Conservation (phyloP, 805 yeast species). For the Starmerella geochares region DNA sequence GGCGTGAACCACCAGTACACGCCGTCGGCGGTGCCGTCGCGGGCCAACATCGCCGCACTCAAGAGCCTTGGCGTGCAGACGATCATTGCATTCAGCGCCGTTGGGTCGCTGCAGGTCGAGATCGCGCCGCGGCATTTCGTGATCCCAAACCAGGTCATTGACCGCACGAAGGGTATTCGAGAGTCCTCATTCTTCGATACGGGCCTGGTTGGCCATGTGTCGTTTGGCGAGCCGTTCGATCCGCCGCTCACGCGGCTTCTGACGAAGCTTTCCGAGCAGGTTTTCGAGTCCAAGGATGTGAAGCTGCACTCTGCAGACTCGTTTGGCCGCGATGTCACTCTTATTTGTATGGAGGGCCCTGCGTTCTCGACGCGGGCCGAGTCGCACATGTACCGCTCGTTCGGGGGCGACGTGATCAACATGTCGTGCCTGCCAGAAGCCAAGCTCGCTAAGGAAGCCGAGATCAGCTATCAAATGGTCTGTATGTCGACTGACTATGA, state of each 20-base stretch:
- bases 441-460: slow-evolving; percentile 94
- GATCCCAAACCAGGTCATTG: slow-evolving; percentile 91
- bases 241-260: slow-evolving; percentile 56
- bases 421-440: slow-evolving; percentile 98
- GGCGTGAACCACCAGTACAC: slow-evolving; percentile 81
- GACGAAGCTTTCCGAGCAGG: slow-evolving; percentile 34
- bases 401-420: slow-evolving; percentile 93
- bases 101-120: slow-evolving; percentile 83
- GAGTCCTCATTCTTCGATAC: slow-evolving; percentile 78
- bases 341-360: slow-evolving; percentile 98
- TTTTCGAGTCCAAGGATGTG: slow-evolving; percentile 35
- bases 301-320: slow-evolving; percentile 59
- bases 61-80: slow-evolving; percentile 79
- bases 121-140: slow-evolving; percentile 93
- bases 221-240: slow-evolving; percentile 96
- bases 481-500: slow-evolving; percentile 99
- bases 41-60: slow-evolving; percentile 93
- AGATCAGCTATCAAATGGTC: slow-evolving; percentile 91
- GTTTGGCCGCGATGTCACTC: slow-evolving; percentile 51
- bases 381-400: slow-evolving; percentile 68
- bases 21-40: slow-evolving; percentile 84
- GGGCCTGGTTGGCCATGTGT: slow-evolving; percentile 95
- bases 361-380: slow-evolving; percentile 96
- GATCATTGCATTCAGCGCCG: slow-evolving; percentile 87
- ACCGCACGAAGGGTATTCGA: slow-evolving; percentile 92